Percentiles rank a stretch among this genome's conserved stretches.
Conservation (phyloP, 331 rosid species). For the Acacia concinna region DNA sequence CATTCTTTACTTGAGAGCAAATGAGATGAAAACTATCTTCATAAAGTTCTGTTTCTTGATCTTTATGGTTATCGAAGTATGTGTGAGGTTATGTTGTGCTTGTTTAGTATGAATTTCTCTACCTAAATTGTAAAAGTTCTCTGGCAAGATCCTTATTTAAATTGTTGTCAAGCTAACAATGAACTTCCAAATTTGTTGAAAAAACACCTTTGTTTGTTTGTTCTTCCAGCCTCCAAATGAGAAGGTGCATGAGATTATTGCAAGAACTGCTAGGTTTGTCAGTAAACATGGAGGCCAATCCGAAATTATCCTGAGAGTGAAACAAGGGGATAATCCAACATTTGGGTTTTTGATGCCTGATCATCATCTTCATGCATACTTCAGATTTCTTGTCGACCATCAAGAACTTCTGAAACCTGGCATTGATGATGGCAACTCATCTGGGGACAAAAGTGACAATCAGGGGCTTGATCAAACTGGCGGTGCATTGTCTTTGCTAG, state of each 20-base stretch:
- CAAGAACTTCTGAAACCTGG: conserved; percentile 61
- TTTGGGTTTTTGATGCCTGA: conserved; percentile 93
- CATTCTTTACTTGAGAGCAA: conserved; percentile 57
- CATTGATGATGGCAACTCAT: conserved; percentile 40
- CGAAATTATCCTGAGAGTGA: conserved; percentile 86
- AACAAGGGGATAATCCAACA: conserved; percentile 86
- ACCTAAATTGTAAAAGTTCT: conserved; percentile 30
- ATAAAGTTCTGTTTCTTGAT: conserved; percentile 67
- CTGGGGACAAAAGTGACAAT: conserved; percentile 45
- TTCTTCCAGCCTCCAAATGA: conserved; percentile 78
- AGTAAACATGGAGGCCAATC: conserved; percentile 81
- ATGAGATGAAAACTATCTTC: conserved; percentile 56
- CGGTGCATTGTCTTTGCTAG: conserved; percentile 88
- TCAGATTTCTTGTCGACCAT: conserved; percentile 75
- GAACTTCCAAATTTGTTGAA: conserved; percentile 37
- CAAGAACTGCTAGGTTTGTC: conserved; percentile 77
- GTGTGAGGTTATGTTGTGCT: conserved; percentile 50
- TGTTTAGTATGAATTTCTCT: conserved; percentile 33
- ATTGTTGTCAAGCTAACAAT: conserved; percentile 22
- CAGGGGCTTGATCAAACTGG: conserved; percentile 53
- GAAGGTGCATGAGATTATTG: conserved; percentile 82
- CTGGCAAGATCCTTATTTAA: conserved; percentile 18
- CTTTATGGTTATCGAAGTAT: conserved; percentile 55
- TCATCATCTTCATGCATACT: conserved; percentile 78
- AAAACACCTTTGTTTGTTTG: conserved; percentile 15